These are phyloP conservation scores for Metschnikowia matae DNA, from an alignment of 805 yeast genomes.

Conservation along the genomic window DNA sequence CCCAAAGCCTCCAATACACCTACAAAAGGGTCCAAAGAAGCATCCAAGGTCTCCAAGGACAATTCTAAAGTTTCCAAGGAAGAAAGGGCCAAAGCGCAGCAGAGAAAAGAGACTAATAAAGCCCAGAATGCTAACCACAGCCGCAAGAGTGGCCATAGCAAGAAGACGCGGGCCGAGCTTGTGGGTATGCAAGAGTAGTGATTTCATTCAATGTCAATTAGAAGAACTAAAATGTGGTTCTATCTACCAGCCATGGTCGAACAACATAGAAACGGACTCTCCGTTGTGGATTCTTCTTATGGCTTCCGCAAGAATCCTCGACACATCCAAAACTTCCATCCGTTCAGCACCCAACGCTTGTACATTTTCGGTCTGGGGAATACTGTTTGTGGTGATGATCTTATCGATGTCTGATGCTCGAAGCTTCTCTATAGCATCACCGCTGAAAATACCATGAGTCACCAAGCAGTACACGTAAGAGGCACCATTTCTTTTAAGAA, in stretches of 20 bases:
- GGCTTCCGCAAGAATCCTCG: slow-evolving; percentile 88
- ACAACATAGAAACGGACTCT: slow-evolving; percentile 89
- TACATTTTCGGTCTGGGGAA: slow-evolving; percentile 70
- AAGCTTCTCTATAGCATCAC: slow-evolving; percentile 79
- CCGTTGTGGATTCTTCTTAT: slow-evolving; percentile 96
- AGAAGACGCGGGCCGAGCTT: slow-evolving; percentile 38
- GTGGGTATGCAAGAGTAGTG: slow-evolving; percentile 21
- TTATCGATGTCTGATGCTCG: slow-evolving; percentile 70
- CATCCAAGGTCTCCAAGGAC: background rate
- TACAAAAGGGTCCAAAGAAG: background rate
- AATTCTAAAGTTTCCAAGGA: background rate
- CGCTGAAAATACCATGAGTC: slow-evolving; percentile 91
- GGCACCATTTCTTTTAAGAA: slow-evolving; percentile 92
- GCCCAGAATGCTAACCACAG: slow-evolving; percentile 60
- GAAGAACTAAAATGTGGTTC: background rate
- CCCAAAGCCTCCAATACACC: slow-evolving; percentile 11
- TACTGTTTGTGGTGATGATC: slow-evolving; percentile 83
- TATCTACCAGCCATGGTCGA: slow-evolving; percentile 69
- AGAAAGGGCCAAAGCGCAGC: slow-evolving; percentile 1
- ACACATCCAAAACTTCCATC: slow-evolving; percentile 81
- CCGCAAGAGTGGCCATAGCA: slow-evolving; percentile 58
- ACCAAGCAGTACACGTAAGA: slow-evolving; percentile 77
- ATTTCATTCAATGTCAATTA: background rate
- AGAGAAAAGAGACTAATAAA: slow-evolving; percentile 51
- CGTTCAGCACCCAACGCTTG: slow-evolving; percentile 49